Percentiles rank a stretch among this genome's conserved stretches.
Conservation (phyloP, 768 basidiomycete genomes). For the Amyloporia xantha region DNA sequence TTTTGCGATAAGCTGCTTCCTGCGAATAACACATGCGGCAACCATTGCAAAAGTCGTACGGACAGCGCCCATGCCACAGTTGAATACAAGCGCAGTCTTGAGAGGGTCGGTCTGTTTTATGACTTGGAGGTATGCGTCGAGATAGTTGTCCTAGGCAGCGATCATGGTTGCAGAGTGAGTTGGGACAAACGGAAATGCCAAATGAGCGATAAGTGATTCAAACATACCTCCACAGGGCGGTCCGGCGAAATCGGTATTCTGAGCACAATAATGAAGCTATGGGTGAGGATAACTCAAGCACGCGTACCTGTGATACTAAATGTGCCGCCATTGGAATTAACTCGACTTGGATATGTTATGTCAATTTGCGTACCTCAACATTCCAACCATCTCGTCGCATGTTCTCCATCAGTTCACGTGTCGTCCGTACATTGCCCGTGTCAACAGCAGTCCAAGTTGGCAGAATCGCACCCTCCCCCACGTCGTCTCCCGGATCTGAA, state of each 20-base stretch:
- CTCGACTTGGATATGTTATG: slow-evolving; percentile 7
- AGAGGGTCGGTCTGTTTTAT: slow-evolving; percentile 77
- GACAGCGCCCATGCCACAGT: slow-evolving; percentile 95
- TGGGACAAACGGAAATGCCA: not conserved
- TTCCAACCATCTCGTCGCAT: slow-evolving; percentile 84
- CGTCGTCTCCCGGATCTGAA: slow-evolving; percentile 62
- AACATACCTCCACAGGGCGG: slow-evolving; percentile 75
- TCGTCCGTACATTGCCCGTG: slow-evolving; percentile 74
- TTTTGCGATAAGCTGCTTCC: slow-evolving; percentile 54
- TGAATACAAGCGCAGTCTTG: slow-evolving; percentile 81
- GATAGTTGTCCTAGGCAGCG: slow-evolving; percentile 96
- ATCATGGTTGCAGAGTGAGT: too few relatives aligned
- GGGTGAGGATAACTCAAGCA: not conserved
- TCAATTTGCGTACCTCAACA: slow-evolving; percentile 58
- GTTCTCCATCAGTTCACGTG: slow-evolving; percentile 76
- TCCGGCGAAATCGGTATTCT: slow-evolving; percentile 95
- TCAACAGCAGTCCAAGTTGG: slow-evolving; percentile 96
- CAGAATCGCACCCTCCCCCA: slow-evolving; percentile 75
- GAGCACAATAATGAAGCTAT: not conserved
- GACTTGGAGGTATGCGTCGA: slow-evolving; percentile 86
- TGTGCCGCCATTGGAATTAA: too few relatives aligned
- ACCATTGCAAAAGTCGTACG: slow-evolving; percentile 96
- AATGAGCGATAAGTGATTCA: not conserved
- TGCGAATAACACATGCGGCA: slow-evolving; percentile 80
- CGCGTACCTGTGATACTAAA: slow-evolving; percentile 68